Base-by-base conservation (phyloP, 2,329 filamentous ascomycete genomes). In the Phaeosphaeriaceae sp. region DNA sequence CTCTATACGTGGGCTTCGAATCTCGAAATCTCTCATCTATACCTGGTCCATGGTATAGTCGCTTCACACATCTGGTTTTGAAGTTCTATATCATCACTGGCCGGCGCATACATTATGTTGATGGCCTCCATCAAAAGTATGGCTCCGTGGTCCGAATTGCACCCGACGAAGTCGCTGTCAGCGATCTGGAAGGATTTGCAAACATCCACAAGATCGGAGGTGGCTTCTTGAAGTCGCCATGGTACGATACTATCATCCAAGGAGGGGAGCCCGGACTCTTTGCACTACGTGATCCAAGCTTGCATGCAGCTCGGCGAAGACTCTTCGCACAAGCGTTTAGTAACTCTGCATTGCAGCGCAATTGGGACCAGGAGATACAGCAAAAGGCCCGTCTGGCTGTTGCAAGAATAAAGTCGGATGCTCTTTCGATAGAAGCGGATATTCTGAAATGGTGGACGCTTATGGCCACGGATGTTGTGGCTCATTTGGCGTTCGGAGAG, bases 151-250 rank as follows among this genome's bases (percentile, higher is more conserved):
- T 75, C 1, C 66, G 72, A 2, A 59, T 73, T 3, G 58, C 66
- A 5, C 71, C 70, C 1, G 59, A 56, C 19, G 67, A 74, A 50
- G 68, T 72, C 15, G 65, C 57, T 11, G 47, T 71, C 25, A 51
- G 65, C 11, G 68, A 70, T 22, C 46, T 36, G 3, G 31, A 36
- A 13, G 31, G 31, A 3, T 36, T 7, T 15, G 61, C 64, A 31
- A 63, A 72, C 20, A 73, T 75, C 20, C 71, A 75, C 49, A 71
- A 68, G 49, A 74, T 79, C 6, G 79, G 79, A 1, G 74, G 75
- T 19, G 76, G 76, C 7, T 82, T 80, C 51, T 60, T 72, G 6
- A 82, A 83, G 60, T 75, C 72, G 1, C 59, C 70, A 3, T 82
- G 76, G 72, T 82, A 83, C 57, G 40, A 62, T 22, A 57, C 58